Evolutionary conservation across 768 basidiomycete species (phyloP).

Genomic region (Albatrellus ellisii): DNA sequence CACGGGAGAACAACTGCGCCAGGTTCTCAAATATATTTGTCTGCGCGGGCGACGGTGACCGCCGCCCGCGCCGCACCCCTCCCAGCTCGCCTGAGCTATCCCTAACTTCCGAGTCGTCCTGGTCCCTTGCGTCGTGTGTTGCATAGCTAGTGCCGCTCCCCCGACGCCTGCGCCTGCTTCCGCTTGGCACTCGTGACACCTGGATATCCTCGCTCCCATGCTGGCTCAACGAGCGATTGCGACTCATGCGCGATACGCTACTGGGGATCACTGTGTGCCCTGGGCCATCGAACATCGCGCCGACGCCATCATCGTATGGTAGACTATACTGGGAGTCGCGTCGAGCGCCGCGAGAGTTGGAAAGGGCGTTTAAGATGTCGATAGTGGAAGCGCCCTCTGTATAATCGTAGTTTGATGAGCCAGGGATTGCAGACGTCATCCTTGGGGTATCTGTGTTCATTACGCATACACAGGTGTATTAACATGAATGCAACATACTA

Average conservation of each 20-base stretch:
- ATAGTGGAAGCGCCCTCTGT: constrained; percentile 75
- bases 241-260: constrained; percentile 62
- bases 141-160: constrained; percentile 4
- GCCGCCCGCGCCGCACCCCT: constrained; percentile 8
- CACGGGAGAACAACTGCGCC: constrained; percentile 46
- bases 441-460: neutral
- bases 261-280: constrained; percentile 53
- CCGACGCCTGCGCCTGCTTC: constrained; percentile 4
- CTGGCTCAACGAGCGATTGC: constrained; percentile 26
- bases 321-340: constrained; percentile 56
- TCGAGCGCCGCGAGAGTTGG: constrained; percentile 36
- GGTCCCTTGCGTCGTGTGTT: constrained; percentile 7
- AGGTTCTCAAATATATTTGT: constrained; percentile 48
- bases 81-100: constrained; percentile 5
- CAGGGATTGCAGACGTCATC: neutral
- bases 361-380: constrained; percentile 56
- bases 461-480: no score
- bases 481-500: no score
- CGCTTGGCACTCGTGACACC: constrained; percentile 1
- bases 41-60: constrained; percentile 18
- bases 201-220: constrained; percentile 25
- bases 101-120: constrained; percentile 12
- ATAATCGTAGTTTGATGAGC: constrained; percentile 40
- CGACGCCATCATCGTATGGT: constrained; percentile 46
- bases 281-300: constrained; percentile 68